Evolutionary conservation across 176 grass and related monocot species (phyloP), one percentile per base, ranked within the genome.

Genomic region (Bonia amplexicaulis): DNA sequence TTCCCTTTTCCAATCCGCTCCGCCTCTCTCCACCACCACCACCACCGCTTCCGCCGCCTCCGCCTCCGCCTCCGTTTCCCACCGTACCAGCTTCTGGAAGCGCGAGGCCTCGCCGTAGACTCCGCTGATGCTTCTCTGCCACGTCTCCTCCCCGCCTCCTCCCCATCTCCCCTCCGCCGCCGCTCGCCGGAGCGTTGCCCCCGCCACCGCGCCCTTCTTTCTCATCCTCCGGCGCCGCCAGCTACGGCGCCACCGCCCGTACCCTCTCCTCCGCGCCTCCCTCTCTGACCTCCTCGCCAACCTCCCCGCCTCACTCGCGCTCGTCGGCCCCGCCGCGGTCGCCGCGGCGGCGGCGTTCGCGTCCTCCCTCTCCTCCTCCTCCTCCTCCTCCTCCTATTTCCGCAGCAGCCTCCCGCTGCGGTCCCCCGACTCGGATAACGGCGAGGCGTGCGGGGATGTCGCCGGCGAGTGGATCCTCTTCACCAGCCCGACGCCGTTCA

Each of bases 401-500:
- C 75, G 58, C 11, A 78, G 35, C 78, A 60, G 19, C 71, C 78
- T 90, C 42, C 74, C 33, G 1, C 68, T 51, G 9, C 42, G 12
- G 4, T 0, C 8, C 6, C 59, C 44, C 3, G 60, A 57, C 19
- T 0, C 81, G 0, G 46, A 67, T 0, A 3, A 45, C 71, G 39
- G 14, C 54, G 69, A 25, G 23, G 80, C 37, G 42, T 65, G 73
- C 65, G 77, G 64, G 27, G 81, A 66, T 42, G 89, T n/a, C 77
- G 65, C 88, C 25, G 92, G 93, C n/a, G 91, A 98, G 39, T 98
- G 96, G 96, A 62, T 92, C 41, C 85, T 98, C 61, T 93, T 93
- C 87, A 92, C 91, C 25, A 95, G 72, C 77, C 96, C 96, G 77
- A 95, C 96, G 42, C 96, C 93, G 2, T 98, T 98, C 91, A 95